phyloP scores from a whole-genome alignment of 257 asterid genomes.

The Nicotiana noctiflora region DNA sequence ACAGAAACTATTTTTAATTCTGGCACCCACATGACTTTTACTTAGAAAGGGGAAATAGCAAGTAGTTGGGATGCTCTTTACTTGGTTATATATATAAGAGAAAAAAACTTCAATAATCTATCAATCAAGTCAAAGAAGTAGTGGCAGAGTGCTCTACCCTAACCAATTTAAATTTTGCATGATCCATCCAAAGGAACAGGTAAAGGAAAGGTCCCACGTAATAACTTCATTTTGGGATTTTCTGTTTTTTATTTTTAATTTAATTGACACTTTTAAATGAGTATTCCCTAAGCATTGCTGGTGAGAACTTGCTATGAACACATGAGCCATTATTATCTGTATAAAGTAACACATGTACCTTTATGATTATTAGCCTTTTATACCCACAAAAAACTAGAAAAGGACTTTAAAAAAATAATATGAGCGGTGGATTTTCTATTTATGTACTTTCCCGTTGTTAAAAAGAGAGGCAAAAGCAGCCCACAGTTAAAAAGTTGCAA shows the following conservation, averaged over 20 bases:
- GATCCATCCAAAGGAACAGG: slow-evolving; percentile 10
- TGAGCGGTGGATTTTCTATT: background rate
- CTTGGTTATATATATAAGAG: background rate
- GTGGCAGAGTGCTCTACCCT: slow-evolving; percentile 8
- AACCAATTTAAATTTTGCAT: background rate
- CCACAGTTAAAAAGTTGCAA: too few relatives aligned
- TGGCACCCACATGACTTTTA: background rate
- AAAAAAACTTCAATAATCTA: background rate
- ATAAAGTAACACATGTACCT: slow-evolving; percentile 25
- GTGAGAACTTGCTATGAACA: slow-evolving; percentile 20
- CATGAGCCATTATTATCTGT: slow-evolving; percentile 40
- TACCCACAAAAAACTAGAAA: background rate
- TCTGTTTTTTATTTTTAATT: too few relatives aligned
- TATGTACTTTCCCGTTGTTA: too few relatives aligned
- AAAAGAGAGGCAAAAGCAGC: too few relatives aligned
- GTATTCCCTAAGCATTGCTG: slow-evolving; percentile 42
- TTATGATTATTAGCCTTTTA: background rate
- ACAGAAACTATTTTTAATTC: background rate
- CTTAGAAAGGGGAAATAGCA: background rate
- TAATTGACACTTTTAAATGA: slow-evolving; percentile 18
- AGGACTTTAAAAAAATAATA: background rate
- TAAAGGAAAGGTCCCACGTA: slow-evolving; percentile 3
- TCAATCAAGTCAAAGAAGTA: slow-evolving; percentile 4
- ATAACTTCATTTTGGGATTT: slow-evolving; percentile 5
- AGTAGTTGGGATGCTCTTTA: background rate